Conservation (phyloP, 129 eudicot species). For the Arctium minus region DNA sequence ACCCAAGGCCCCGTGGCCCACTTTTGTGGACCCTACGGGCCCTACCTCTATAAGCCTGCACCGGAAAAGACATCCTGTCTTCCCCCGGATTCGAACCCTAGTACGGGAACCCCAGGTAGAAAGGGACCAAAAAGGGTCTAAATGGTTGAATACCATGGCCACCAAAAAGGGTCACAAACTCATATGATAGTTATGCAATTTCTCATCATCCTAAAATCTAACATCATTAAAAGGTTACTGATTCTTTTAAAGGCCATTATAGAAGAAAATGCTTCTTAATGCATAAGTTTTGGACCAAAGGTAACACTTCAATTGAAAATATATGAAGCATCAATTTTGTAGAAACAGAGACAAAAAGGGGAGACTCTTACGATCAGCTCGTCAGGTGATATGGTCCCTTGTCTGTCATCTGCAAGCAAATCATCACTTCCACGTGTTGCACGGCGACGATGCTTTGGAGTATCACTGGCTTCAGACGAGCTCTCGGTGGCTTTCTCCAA, state of each 20-base stretch:
- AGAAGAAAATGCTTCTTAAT: neutral
- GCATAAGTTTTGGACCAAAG: neutral
- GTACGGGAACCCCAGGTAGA: too few relatives aligned
- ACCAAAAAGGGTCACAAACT: too few relatives aligned
- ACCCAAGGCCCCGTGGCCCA: too few relatives aligned
- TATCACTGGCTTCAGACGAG: conserved; percentile 66
- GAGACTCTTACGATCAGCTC: conserved; percentile 76
- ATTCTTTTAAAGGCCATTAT: neutral
- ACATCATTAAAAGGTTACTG: neutral
- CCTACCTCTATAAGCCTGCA: too few relatives aligned
- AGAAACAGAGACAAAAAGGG: neutral
- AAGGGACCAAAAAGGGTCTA: too few relatives aligned
- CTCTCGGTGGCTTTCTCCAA: conserved; percentile 93
- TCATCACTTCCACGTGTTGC: conserved; percentile 92
- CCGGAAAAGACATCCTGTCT: too few relatives aligned
- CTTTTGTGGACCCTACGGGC: too few relatives aligned
- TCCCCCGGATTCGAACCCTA: too few relatives aligned
- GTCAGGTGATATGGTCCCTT: conserved; percentile 78
- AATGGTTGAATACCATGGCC: too few relatives aligned
- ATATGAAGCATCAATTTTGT: neutral
- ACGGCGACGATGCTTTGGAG: conserved; percentile 79
- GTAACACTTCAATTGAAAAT: neutral
- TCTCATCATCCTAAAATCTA: neutral
- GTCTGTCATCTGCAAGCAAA: conserved; percentile 74
- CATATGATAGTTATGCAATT: neutral